phyloP scores from a whole-genome alignment of 352 stramenopile species.

The Pythium insidiosum region DNA sequence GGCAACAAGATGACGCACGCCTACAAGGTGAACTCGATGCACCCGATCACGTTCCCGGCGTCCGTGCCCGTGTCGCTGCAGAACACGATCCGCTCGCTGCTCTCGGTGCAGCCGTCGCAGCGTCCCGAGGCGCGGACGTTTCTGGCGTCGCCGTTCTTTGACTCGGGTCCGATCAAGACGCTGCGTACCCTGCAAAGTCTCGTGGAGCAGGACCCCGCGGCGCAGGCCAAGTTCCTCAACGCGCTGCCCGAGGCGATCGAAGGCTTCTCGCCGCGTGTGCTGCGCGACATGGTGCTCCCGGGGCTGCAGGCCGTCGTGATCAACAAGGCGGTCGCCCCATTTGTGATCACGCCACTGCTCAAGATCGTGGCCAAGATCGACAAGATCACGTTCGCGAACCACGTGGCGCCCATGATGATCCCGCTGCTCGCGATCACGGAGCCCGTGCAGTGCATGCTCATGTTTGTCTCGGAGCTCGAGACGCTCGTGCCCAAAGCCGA shows the following conservation, averaged over 20 bases:
- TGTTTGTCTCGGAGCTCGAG: slow-evolving; percentile 84
- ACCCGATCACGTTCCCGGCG: slow-evolving; percentile 74
- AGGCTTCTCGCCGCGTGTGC: slow-evolving; percentile 63
- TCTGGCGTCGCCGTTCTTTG: slow-evolving; percentile 79
- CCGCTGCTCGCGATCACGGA: slow-evolving; percentile 75
- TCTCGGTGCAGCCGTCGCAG: slow-evolving; percentile 52
- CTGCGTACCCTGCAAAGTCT: slow-evolving; percentile 71
- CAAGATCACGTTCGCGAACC: slow-evolving; percentile 74
- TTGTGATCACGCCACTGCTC: slow-evolving; percentile 82
- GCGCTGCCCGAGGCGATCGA: slow-evolving; percentile 63
- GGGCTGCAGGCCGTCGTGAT: slow-evolving; percentile 72
- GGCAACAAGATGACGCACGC: slow-evolving; percentile 86
- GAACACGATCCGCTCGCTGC: slow-evolving; percentile 76
- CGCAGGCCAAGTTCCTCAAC: slow-evolving; percentile 77
- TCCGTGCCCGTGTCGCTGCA: slow-evolving; percentile 74
- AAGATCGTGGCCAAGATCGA: slow-evolving; percentile 85
- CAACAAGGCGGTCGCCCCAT: slow-evolving; percentile 82
- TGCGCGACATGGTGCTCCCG: slow-evolving; percentile 82
- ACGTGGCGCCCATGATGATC: slow-evolving; percentile 79
- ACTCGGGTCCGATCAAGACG: slow-evolving; percentile 81
- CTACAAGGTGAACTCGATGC: slow-evolving; percentile 86
- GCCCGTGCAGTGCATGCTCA: slow-evolving; percentile 86
- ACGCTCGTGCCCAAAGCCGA: slow-evolving; percentile 78
- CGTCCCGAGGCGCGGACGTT: slow-evolving; percentile 67
- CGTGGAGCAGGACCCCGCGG: slow-evolving; percentile 73